Evolutionary conservation across 306 rosid species (phyloP), one percentile per base, ranked within the genome.

Genomic region (Fragaria vesca): DNA sequence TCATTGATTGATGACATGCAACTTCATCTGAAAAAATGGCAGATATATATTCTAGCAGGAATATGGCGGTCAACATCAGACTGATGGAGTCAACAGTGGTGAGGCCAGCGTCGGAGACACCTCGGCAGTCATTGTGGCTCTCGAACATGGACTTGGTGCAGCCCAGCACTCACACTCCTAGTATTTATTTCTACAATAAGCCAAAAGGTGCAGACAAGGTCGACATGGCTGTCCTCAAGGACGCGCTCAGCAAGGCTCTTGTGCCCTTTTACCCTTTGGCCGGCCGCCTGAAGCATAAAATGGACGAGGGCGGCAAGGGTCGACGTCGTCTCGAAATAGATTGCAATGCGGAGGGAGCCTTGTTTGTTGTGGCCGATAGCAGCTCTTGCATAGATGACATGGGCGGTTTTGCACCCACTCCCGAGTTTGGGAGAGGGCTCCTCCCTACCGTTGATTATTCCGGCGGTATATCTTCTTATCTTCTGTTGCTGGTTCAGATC

Each of bases 241-340:
- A 85, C 24, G 93, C 91, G 3, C 86, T 94, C 1, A 74, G 90
- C 63, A 92, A 80, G 75, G 93, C 88, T 6, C 93, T 94, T 1
- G 93, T 92, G 3, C 90, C 91, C 0, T 94, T 94, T 69, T 92
- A 90, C 63, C 97, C 97, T 3, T 84, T 94, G 93, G 98, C 94
- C 0, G 96, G 97, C 1, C 88, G 98, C 1, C 87, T 90, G 24
- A 83, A 86, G 58, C 85, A 88, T 0, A 57, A 8, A 1, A 82
- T 85, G 0, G 91, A 89, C 20, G 91, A 88, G 4, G 90, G 83
- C 57, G 0, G 13, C 10, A 60, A 5, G 12, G 98, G 97, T 15
- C 88, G 34, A 32, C 34, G 2, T 42, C 45, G 98, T 21, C 84
- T 88, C 6, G 96, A 94, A 82, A 89, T 94, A 51, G 82, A 90